Percentiles rank a stretch among this genome's conserved stretches.
These are phyloP conservation scores for Eimeria zaria DNA, from an alignment of 169 alveolate species.

Conservation along the genomic window DNA sequence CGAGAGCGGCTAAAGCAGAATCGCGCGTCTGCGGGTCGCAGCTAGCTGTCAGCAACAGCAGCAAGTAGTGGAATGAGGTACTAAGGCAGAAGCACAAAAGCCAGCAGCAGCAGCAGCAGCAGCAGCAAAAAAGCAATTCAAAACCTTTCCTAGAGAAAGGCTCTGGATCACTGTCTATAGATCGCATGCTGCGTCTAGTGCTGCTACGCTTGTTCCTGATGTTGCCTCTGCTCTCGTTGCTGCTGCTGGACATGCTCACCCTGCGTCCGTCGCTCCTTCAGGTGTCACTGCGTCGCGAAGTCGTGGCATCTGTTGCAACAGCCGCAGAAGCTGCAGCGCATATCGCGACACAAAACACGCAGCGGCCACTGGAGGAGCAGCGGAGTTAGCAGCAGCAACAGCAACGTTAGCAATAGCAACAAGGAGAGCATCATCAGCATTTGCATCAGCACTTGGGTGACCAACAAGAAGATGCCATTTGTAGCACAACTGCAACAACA, in stretches of 20 bases:
- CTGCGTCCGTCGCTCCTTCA: constrained; percentile 44
- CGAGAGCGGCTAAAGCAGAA: constrained; percentile 31
- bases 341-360: background rate
- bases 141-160: background rate
- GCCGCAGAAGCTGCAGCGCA: constrained; percentile 67
- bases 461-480: background rate
- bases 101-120: constrained; percentile 1
- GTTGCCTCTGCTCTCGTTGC: background rate
- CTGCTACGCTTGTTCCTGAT: background rate
- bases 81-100: background rate
- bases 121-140: background rate
- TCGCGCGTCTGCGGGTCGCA: constrained; percentile 57
- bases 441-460: background rate
- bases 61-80: constrained; percentile 27
- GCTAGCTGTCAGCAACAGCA: constrained; percentile 74
- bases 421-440: background rate
- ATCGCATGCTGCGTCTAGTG: background rate
- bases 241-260: constrained; percentile 8
- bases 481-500: background rate
- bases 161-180: background rate
- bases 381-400: constrained; percentile 30
- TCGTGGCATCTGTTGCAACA: constrained; percentile 67
- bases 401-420: no score
- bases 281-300: constrained; percentile 64
- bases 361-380: constrained; percentile 36